Conservation (phyloP, 2,329 filamentous ascomycete species). For the Grosmannia huntii region DNA sequence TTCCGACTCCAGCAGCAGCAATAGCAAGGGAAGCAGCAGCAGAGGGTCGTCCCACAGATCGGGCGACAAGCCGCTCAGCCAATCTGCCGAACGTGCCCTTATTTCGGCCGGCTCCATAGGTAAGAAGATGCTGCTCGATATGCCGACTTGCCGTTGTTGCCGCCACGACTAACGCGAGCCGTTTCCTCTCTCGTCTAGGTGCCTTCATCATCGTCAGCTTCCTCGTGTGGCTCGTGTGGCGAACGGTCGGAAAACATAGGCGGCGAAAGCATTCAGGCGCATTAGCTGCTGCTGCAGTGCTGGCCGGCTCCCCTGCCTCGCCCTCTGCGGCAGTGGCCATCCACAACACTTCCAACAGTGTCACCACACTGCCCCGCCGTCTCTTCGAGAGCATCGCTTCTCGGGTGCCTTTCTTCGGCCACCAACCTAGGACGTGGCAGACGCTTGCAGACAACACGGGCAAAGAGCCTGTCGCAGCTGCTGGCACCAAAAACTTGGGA, state of each 20-base stretch:
- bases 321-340: neutral
- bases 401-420: constrained; percentile 23
- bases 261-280: constrained; percentile 8
- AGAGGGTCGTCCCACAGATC: neutral
- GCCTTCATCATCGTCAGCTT: constrained; percentile 32
- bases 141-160: neutral
- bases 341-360: constrained; percentile 1
- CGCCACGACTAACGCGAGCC: neutral
- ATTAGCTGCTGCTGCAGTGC: too few relatives aligned
- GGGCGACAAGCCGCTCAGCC: constrained; percentile 7
- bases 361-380: constrained; percentile 6
- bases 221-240: constrained; percentile 31
- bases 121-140: constrained; percentile 9
- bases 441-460: constrained; percentile 16
- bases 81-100: constrained; percentile 17
- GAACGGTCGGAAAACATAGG: constrained; percentile 22
- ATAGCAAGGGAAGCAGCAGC: constrained; percentile 2
- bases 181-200: constrained; percentile 19
- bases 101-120: constrained; percentile 23
- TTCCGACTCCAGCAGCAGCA: neutral
- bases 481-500: neutral
- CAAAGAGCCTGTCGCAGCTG: neutral
- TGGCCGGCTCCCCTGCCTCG: neutral
- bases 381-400: constrained; percentile 13
- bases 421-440: constrained; percentile 15